Evolutionary conservation across 225 moss, liverwort and hornwort genomes (phyloP).

Genomic region (Polytrichum formosum): DNA sequence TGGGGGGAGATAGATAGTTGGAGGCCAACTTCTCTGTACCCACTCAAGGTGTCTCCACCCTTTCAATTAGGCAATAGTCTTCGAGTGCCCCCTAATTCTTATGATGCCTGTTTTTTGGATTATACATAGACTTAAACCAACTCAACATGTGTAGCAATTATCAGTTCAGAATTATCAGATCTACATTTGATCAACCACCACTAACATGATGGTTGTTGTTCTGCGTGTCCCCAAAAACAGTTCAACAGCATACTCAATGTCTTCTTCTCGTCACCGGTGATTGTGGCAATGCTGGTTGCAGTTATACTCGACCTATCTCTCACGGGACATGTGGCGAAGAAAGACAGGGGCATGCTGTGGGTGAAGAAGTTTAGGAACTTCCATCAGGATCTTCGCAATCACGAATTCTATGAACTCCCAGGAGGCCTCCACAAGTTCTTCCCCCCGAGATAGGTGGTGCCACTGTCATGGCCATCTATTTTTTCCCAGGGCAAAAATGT

Average conservation of each 20-base stretch:
- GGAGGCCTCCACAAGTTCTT: conserved; percentile 67
- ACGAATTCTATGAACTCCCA: conserved; percentile 80
- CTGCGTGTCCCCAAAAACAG: conserved; percentile 21
- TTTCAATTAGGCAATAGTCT: too few relatives aligned
- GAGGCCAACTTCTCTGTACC: too few relatives aligned
- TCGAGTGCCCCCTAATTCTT: too few relatives aligned
- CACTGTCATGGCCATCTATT: too few relatives aligned
- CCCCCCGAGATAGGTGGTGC: conserved; percentile 33
- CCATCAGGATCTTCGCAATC: conserved; percentile 51
- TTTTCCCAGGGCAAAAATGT: not conserved
- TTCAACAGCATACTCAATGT: conserved; percentile 85
- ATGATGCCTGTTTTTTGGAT: too few relatives aligned
- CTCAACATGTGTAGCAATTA: too few relatives aligned
- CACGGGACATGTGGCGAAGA: conserved; percentile 61
- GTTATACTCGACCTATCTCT: conserved; percentile 62
- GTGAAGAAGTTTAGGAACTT: conserved; percentile 61
- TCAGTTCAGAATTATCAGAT: too few relatives aligned
- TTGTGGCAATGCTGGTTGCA: conserved; percentile 61
- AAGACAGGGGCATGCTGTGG: conserved; percentile 87
- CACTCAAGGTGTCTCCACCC: too few relatives aligned
- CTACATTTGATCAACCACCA: too few relatives aligned
- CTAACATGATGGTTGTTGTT: not conserved
- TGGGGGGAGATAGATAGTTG: too few relatives aligned
- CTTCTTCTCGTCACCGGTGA: conserved; percentile 69
- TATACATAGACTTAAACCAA: too few relatives aligned